Evolutionary conservation across 345 rosid species (phyloP).

Genomic region (Barbarea vulgaris): DNA sequence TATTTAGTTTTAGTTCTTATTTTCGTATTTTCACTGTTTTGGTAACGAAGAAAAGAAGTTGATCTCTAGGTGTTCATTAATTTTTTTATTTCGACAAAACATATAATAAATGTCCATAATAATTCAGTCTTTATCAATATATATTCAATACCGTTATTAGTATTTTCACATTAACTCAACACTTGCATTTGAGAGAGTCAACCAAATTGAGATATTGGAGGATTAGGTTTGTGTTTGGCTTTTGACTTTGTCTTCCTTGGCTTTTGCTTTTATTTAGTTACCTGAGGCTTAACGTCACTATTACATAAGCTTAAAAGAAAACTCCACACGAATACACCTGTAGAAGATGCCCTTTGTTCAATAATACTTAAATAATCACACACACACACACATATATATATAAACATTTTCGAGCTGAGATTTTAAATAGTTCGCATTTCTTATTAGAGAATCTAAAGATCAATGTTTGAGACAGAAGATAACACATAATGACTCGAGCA

Average conservation of each 20-base stretch:
- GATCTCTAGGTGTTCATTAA: not conserved
- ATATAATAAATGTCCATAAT: not conserved
- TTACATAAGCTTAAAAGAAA: slow-evolving; percentile 20
- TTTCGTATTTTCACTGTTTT: not conserved
- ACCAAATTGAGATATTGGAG: slow-evolving; percentile 37
- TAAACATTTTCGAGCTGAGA: slow-evolving; percentile 1
- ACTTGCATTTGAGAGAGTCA: slow-evolving; percentile 15
- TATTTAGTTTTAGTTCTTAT: not conserved
- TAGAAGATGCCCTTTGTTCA: not conserved
- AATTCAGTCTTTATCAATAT: not conserved
- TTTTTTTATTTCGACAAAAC: not conserved
- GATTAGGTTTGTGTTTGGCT: slow-evolving; percentile 39
- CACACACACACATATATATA: not conserved
- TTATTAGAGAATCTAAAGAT: slow-evolving; percentile 1
- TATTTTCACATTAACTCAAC: slow-evolving; percentile 30
- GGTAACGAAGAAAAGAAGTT: not conserved
- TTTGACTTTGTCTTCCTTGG: slow-evolving; percentile 30
- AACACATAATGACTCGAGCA: slow-evolving; percentile 15
- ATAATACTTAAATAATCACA: not conserved
- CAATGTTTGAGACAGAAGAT: not conserved
- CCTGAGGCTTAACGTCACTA: slow-evolving; percentile 36
- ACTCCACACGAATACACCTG: not conserved
- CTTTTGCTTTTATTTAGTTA: slow-evolving; percentile 25
- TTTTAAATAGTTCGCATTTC: not conserved
- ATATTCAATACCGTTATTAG: slow-evolving; percentile 4